Base-by-base conservation (phyloP, 2,329 filamentous ascomycete species). In the Thermoascus crustaceus region DNA sequence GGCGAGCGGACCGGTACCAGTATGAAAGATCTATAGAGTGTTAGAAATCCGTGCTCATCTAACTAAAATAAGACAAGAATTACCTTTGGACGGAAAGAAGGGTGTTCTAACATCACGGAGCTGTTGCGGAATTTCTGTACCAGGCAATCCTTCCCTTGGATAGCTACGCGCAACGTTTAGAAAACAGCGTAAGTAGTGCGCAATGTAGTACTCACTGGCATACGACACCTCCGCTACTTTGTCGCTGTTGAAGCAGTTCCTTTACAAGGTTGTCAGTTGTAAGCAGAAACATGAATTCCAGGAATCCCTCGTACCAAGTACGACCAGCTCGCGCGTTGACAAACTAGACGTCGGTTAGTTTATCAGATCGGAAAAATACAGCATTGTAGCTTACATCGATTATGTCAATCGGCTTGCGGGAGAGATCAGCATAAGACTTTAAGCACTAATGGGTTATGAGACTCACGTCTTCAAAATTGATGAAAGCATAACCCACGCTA, bases 71-170 rank as follows among this genome's bases (percentile, higher is more conserved):
- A 4, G 3, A n/a, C n/a, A n/a, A 7, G 7, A 9, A 7, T 26
- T 58, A 87, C 82, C 71, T 93, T 93, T 1, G 91, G 91, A 1
- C 86, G 80, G 51, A 86, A 94, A 34, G 82, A 78, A 1, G 77
- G 70, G 7, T 79, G 75, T 61, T 96, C 88, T 1, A 89, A 70
- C 86, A 96, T 95, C 19, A 98, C 87, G 0, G 86, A 89, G 24
- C 86, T 94, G 66, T 98, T 98, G 22, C 91, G 80, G 54, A 98
- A 98, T 56, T 96, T 95, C 58, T 93, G 84, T 5, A 95, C 77
- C 0, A 96, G 71, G 44, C 85, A 89, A 53, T 94, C 87, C 44
- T 82, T 82, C 30, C 91, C 91, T 66, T 98, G 91, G 40, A 94
- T 89, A 8, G 88, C 83, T 87, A 38, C 26, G 32, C 22, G 34